Conservation (phyloP, 1,284 basidiomycete genomes). For the Ganoderma boninense region DNA sequence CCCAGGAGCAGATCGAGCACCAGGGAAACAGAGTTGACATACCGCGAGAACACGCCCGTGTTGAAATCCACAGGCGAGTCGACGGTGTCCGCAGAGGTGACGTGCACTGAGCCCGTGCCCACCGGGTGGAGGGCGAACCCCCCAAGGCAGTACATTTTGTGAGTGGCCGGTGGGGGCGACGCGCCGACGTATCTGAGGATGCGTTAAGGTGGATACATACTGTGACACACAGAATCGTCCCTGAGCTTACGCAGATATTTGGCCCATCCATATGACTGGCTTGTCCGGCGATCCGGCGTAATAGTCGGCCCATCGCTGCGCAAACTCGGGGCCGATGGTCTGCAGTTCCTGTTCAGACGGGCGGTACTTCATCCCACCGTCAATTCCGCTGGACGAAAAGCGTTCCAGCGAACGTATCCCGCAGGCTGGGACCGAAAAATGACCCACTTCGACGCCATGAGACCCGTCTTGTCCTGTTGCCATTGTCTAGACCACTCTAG, state of each 20-base stretch:
- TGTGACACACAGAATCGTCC: not conserved
- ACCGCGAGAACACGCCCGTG: constrained; percentile 25
- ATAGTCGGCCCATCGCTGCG: constrained; percentile 47
- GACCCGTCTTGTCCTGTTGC: constrained; percentile 50
- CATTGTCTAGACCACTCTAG: constrained; percentile 51
- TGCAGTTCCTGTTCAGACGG: constrained; percentile 51
- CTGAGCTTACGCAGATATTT: constrained; percentile 3
- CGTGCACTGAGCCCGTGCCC: constrained; percentile 53
- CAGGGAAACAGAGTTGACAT: not conserved
- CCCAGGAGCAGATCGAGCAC: not conserved
- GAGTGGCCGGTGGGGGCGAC: not conserved
- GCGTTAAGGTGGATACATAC: not conserved
- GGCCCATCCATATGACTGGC: constrained; percentile 46
- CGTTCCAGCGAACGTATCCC: not conserved
- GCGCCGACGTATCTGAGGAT: constrained; percentile 15
- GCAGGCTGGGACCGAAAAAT: not conserved
- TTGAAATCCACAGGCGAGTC: constrained; percentile 48
- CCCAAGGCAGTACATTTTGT: constrained; percentile 7
- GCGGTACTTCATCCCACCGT: constrained; percentile 57
- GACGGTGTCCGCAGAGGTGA: constrained; percentile 47
- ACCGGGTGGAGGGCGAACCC: constrained; percentile 44
- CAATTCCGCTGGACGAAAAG: constrained; percentile 43
- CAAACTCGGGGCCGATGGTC: constrained; percentile 51
- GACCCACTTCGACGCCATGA: constrained; percentile 56
- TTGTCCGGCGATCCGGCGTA: constrained; percentile 55